Conservation (phyloP, 371 early-diverging fungal genomes). For the Rhizopus delemar region DNA sequence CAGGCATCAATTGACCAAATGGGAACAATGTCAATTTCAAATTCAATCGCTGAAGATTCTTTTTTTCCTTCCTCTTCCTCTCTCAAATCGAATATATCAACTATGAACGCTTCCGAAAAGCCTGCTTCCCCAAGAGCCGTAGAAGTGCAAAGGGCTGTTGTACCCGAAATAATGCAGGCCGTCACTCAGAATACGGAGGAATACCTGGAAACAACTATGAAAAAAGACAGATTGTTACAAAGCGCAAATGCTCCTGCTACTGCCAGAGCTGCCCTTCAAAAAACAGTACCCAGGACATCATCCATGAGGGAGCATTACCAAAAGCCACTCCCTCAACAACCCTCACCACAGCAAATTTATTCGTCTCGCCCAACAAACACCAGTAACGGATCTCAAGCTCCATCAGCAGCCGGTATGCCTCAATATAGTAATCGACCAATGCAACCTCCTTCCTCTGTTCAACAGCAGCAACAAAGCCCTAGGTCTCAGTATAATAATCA, state of each 20-base stretch:
- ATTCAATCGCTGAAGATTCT: conserved; percentile 3
- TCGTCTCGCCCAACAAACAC: background rate
- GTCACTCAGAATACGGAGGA: conserved; percentile 30
- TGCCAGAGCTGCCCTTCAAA: background rate
- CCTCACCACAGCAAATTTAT: conserved; percentile 1
- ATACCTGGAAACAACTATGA: conserved; percentile 10
- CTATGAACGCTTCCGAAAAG: conserved; percentile 6
- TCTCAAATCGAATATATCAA: background rate
- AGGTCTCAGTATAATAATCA: background rate
- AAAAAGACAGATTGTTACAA: conserved; percentile 5
- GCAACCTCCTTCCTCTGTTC: conserved; percentile 7
- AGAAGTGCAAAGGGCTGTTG: conserved; percentile 24
- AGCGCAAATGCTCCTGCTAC: background rate
- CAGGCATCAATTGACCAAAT: conserved; percentile 34
- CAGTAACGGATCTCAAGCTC: background rate
- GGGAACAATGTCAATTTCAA: conserved; percentile 18
- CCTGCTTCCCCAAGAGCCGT: conserved; percentile 29
- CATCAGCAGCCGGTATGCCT: background rate
- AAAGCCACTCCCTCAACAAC: conserved; percentile 1
- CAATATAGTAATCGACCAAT: background rate
- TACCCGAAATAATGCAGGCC: conserved; percentile 32
- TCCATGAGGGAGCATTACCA: background rate
- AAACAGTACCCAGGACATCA: background rate
- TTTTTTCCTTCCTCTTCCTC: background rate
- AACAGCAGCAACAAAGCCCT: background rate